phyloP scores from a whole-genome alignment of 306 rosid genomes.

The Cucurbita ficifolia region DNA sequence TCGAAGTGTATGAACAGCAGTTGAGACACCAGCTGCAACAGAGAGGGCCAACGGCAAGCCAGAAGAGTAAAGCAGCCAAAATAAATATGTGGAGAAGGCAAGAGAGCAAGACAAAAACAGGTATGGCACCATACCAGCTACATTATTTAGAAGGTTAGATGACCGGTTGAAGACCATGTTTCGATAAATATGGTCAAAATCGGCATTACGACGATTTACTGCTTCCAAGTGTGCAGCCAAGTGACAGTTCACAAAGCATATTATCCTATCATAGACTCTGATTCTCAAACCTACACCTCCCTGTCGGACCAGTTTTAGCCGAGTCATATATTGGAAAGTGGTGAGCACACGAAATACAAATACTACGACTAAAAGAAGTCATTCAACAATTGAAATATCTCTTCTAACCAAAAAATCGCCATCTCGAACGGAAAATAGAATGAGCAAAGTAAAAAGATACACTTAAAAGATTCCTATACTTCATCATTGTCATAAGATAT shows the following conservation, averaged over 20 bases:
- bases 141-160: constrained; percentile 55
- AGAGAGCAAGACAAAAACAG: constrained; percentile 76
- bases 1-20: constrained; percentile 50
- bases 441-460: neutral
- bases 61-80: constrained; percentile 91
- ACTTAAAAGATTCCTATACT: neutral
- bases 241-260: constrained; percentile 99
- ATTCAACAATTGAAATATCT: neutral
- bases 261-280: constrained; percentile 86
- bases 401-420: neutral
- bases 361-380: neutral
- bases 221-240: constrained; percentile 99
- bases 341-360: neutral
- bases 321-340: constrained; percentile 12
- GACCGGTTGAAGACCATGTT: constrained; percentile 87
- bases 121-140: constrained; percentile 89
- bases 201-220: constrained; percentile 90
- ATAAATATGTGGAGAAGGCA: constrained; percentile 87
- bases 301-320: constrained; percentile 36
- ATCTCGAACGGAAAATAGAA: neutral
- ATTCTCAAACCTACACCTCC: constrained; percentile 99
- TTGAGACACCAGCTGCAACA: constrained; percentile 89
- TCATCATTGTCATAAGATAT: neutral
- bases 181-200: constrained; percentile 88
- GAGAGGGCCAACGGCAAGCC: constrained; percentile 83